phyloP scores from a whole-genome alignment of 139 green algal genomes.

The Chlorella sorokiniana region DNA sequence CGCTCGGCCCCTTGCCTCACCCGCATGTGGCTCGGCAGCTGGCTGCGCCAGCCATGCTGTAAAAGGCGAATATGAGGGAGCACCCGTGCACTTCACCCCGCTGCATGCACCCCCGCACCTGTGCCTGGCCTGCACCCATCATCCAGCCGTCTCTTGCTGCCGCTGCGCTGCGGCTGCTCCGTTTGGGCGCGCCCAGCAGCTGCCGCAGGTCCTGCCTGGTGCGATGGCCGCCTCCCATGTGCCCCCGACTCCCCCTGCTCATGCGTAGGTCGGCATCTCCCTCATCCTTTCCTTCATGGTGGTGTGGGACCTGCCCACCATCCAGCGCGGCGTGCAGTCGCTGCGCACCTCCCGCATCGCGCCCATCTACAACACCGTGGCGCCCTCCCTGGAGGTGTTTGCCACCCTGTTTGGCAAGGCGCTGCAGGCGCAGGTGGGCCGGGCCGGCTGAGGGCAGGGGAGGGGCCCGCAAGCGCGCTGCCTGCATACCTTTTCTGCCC shows the following conservation, averaged over 20 bases:
- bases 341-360: slow-evolving; percentile 71
- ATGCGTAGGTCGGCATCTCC: slow-evolving; percentile 79
- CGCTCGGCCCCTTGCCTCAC: neutral
- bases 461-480: no score
- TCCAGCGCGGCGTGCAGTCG: slow-evolving; percentile 64
- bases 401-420: slow-evolving; percentile 88
- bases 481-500: no score
- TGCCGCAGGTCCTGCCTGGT: neutral
- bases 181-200: no score
- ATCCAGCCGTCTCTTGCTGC: no score
- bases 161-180: no score
- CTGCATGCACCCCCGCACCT: neutral
- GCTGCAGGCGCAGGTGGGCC: slow-evolving; percentile 82
- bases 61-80: slow-evolving; percentile 50
- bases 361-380: slow-evolving; percentile 88
- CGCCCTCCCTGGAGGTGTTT: slow-evolving; percentile 83
- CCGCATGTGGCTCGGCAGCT: neutral
- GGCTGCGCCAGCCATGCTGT: neutral
- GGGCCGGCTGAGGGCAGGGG: neutral
- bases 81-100: neutral
- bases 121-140: neutral
- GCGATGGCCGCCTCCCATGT: neutral
- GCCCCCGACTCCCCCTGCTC: neutral
- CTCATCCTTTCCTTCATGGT: slow-evolving; percentile 94
- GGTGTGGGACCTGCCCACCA: slow-evolving; percentile 90